These are phyloP conservation scores for Pichia sp. DNA, from an alignment of 1,139 yeast species.

Conservation along the genomic window DNA sequence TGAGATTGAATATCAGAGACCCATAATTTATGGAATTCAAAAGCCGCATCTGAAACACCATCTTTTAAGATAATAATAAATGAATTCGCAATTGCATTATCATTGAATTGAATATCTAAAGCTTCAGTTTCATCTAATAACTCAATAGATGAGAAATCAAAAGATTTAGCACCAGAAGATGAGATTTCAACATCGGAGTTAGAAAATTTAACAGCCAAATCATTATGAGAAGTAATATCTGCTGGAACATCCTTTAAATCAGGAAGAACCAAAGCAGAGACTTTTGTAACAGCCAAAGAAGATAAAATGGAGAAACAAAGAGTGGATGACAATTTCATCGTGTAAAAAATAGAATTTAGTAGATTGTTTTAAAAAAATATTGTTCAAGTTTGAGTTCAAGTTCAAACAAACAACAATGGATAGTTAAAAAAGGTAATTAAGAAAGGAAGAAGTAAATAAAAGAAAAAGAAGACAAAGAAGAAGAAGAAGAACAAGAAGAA, in stretches of 20 bases:
- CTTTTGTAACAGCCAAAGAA: conserved; percentile 51
- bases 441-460: conserved; percentile 2
- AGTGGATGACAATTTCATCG: conserved; percentile 44
- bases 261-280: conserved; percentile 64
- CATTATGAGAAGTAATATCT: conserved; percentile 28
- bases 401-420: background rate
- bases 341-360: background rate
- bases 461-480: conserved; percentile 2
- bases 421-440: too few species aligned
- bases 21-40: conserved; percentile 60
- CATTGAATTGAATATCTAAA: conserved; percentile 36
- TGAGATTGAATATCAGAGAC: conserved; percentile 43
- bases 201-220: conserved; percentile 3
- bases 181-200: conserved; percentile 8
- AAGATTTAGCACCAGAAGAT: conserved; percentile 3
- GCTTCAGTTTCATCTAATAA: conserved; percentile 28
- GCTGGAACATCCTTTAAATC: conserved; percentile 40
- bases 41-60: conserved; percentile 43
- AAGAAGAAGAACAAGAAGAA: background rate
- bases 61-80: conserved; percentile 76
- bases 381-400: background rate
- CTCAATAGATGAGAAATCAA: conserved; percentile 5
- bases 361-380: too few species aligned
- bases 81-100: conserved; percentile 61
- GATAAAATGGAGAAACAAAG: conserved; percentile 41